Percentiles rank a stretch among this genome's conserved stretches.
Conservation (phyloP, 345 rosid species). For the Hypericum androsaemum region DNA sequence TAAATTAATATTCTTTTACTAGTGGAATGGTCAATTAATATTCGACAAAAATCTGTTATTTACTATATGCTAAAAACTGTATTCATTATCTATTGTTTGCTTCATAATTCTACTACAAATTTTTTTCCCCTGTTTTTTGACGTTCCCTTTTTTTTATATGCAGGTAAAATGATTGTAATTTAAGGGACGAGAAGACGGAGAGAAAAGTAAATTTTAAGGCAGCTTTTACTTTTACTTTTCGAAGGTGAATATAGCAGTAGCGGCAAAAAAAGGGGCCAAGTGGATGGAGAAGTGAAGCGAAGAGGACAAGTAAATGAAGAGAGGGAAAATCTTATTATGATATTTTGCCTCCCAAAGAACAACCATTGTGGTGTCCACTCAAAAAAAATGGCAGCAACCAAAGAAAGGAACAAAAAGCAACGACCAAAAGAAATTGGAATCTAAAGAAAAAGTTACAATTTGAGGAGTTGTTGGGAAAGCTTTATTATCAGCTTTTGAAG, state of each 20-base stretch:
- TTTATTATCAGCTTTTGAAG: slow-evolving; percentile 4
- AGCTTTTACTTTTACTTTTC: slow-evolving; percentile 25
- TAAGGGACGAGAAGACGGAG: slow-evolving; percentile 2
- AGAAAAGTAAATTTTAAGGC: slow-evolving; percentile 18
- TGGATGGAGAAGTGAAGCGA: slow-evolving; percentile 9
- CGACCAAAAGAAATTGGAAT: slow-evolving; percentile 15
- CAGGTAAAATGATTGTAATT: slow-evolving; percentile 21
- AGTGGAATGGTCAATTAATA: too few relatives aligned
- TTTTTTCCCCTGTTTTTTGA: neutral
- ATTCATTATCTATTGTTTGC: neutral
- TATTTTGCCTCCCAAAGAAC: slow-evolving; percentile 48
- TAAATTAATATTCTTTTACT: too few relatives aligned
- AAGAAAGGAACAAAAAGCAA: slow-evolving; percentile 15
- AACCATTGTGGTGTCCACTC: slow-evolving; percentile 45
- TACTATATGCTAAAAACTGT: neutral
- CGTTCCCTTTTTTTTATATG: slow-evolving; percentile 10
- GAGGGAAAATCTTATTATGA: slow-evolving; percentile 47
- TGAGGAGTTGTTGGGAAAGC: slow-evolving; percentile 5
- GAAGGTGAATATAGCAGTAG: slow-evolving; percentile 15
- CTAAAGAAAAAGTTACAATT: neutral
- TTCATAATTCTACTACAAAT: neutral
- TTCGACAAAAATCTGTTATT: too few relatives aligned
- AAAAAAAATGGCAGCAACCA: slow-evolving; percentile 24
- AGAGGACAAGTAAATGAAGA: slow-evolving; percentile 24
- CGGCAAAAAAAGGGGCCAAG: neutral